Conservation (phyloP, 768 basidiomycete genomes). For the Serendipita sp. region DNA sequence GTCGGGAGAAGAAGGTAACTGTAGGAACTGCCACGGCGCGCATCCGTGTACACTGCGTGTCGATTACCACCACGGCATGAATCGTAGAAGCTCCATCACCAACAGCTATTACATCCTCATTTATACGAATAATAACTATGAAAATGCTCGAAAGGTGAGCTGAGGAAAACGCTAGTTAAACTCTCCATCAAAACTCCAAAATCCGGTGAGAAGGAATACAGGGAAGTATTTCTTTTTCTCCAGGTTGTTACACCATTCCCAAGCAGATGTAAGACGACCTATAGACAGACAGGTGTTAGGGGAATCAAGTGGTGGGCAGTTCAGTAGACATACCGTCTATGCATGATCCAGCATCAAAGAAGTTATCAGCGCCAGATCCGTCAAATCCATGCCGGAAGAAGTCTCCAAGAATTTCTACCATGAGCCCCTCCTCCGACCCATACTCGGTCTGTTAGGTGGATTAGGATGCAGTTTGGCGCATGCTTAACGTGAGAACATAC, state of each 20-base stretch:
- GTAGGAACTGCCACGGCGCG: not conserved
- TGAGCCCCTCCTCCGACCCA: constrained; percentile 54
- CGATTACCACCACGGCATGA: not conserved
- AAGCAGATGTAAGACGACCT: constrained; percentile 72
- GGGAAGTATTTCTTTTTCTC: constrained; percentile 81
- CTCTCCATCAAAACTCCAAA: constrained; percentile 5
- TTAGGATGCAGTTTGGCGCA: no score
- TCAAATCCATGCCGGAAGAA: constrained; percentile 84
- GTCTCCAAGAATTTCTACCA: constrained; percentile 58
- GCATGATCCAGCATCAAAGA: constrained; percentile 67
- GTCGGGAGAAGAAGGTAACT: not conserved
- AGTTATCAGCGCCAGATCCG: constrained; percentile 82
- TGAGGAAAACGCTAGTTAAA: not conserved
- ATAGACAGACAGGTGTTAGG: not conserved
- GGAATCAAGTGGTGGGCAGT: not conserved
- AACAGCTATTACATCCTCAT: not conserved
- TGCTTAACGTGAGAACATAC: no score
- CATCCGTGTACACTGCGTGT: no score
- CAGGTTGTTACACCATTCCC: constrained; percentile 78
- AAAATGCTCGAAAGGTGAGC: not conserved
- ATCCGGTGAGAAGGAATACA: constrained; percentile 51
- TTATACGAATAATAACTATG: not conserved
- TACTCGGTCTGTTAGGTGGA: constrained; percentile 36
- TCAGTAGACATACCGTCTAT: constrained; percentile 13
- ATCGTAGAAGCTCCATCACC: not conserved